Percentiles rank a stretch among this genome's conserved stretches.
Conservation (phyloP, 495 filamentous ascomycete species). For the Xylona heveae region DNA sequence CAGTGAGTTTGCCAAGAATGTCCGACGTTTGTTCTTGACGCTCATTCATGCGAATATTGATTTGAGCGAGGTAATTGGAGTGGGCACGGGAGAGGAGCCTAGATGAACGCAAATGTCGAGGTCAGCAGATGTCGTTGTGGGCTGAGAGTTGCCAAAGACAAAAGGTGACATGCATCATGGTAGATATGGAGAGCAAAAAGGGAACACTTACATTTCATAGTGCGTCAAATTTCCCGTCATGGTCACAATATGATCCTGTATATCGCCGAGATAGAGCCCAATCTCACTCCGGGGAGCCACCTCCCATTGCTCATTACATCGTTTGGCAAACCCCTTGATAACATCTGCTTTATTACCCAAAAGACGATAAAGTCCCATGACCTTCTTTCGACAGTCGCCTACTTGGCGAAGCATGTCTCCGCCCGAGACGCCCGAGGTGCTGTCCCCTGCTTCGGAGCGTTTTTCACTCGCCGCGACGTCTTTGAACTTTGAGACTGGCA, state of each 20-base stretch:
- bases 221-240: slow-evolving; percentile 91
- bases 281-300: slow-evolving; percentile 90
- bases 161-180: no score
- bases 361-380: slow-evolving; percentile 83
- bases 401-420: slow-evolving; percentile 77
- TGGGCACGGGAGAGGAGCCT: slow-evolving; percentile 85
- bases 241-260: slow-evolving; percentile 96
- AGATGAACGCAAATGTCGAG: slow-evolving; percentile 1
- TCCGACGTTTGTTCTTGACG: slow-evolving; percentile 90
- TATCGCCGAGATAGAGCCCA: slow-evolving; percentile 86
- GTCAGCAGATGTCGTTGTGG: not conserved
- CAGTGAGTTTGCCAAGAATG: slow-evolving; percentile 84
- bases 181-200: no score
- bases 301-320: slow-evolving; percentile 96
- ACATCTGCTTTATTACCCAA: slow-evolving; percentile 96
- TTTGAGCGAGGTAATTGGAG: slow-evolving; percentile 83
- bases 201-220: slow-evolving; percentile 64
- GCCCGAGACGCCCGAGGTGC: slow-evolving; percentile 25
- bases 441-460: slow-evolving; percentile 19
- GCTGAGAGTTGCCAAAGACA: slow-evolving; percentile 1
- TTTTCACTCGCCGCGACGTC: slow-evolving; percentile 18
- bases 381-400: slow-evolving; percentile 86
- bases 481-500: slow-evolving; percentile 7
- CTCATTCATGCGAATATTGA: slow-evolving; percentile 95
- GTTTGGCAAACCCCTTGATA: slow-evolving; percentile 97